Evolutionary conservation across 352 stramenopile genomes (phyloP), one percentile per base, ranked within the genome.

Genomic region (Pythium vanterpoolii): DNA sequence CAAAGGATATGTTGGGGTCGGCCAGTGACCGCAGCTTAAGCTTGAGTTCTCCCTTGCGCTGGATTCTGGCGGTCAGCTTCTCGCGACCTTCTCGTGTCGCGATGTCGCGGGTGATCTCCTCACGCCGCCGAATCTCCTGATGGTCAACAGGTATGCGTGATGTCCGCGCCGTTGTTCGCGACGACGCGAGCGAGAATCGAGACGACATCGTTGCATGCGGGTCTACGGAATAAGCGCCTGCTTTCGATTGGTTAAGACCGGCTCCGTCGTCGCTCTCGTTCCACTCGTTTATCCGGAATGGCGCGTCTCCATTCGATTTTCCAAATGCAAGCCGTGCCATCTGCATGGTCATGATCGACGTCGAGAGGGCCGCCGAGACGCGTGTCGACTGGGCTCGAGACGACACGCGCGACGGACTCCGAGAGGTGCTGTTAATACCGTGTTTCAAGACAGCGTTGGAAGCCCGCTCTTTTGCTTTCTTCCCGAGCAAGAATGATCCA

Each of bases 11-110:
- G 0, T 34, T 69, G 14, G 77, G 77, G 21, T 87, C 77, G 28
- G 56, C 73, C 28, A 84, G 56, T 28, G 77, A 86, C 0, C 77
- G 73, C 27, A 87, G 40, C 49, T 83, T 82, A 9, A 84, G 48
- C 31, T 71, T 69, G 4, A 83, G 16, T 5, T 74, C 64, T 4
- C 54, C 62, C 36, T 74, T 86, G 21, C 77, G 77, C 5, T 67
- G 63, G 10, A 79, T 60, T 16, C 72, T 54, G 4, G 71, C 60
- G 1, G 70, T 68, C 1, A 76, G 66, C 6, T 66, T 67, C 23
- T 74, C 62, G 2, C 68, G 47, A 1, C 50, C 69, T 36, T 86
- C 76, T 3, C 77, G 69, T 13, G 58, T 71, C n/a, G 57, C 62
- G 11, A 87, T 72, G 24, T 84, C 75, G 2, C 62, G 66, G n/a